Base-by-base conservation (phyloP, 2,329 filamentous ascomycete genomes). In the Scopulariopsis brevicaulis region DNA sequence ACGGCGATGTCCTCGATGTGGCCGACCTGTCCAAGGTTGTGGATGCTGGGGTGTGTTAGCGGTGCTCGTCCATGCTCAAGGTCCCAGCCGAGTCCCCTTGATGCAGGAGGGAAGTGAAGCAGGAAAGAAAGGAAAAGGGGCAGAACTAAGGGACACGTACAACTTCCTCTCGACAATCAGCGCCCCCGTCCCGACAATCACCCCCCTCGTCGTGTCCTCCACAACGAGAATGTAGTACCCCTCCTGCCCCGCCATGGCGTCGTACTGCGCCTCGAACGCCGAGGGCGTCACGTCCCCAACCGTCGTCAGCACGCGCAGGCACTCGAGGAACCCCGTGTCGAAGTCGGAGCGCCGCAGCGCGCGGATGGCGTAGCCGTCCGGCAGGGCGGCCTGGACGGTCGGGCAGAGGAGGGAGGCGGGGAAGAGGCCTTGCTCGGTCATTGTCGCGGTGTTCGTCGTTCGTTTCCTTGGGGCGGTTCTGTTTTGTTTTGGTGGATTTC, bases 1-100 rank as follows among this genome's bases (percentile, higher is more conserved):
- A 99, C 92, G 20, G 93, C 92, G 70, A 99, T 96, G 70, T 99
- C 94, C 73, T 97, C 94, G 72, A 97, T 96, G 73, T 97, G 94
- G 14, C 93, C 94, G 28, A 96, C 93, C 24, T 86, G 76, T 55
- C 89, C 89, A 52, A 94, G 81, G 64, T 82, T 83, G 71, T 93
- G 89, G 65, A 94, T 92, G 70, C 85, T 88, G 43, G n/a, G 32
- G 34, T 14, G 6, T 14, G 54, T 56, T 48, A 43, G 22, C 35
- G 11, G 22, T 46, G 20, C 22, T 3, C 46, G 46, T 50, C 46
- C 46, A 7, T 14, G 5, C 12, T 20, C 8, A 7, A 50, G 22
- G 8, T 3, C 46, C 20, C 3, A 8, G 46, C 11, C 46, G 12
- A 2, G 12, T 12, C 18, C 20, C 46, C 8, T 4, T 14, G 34